Base-by-base conservation (phyloP, 2,329 filamentous ascomycete genomes). In the Zelopaecilomyces penicillatus region DNA sequence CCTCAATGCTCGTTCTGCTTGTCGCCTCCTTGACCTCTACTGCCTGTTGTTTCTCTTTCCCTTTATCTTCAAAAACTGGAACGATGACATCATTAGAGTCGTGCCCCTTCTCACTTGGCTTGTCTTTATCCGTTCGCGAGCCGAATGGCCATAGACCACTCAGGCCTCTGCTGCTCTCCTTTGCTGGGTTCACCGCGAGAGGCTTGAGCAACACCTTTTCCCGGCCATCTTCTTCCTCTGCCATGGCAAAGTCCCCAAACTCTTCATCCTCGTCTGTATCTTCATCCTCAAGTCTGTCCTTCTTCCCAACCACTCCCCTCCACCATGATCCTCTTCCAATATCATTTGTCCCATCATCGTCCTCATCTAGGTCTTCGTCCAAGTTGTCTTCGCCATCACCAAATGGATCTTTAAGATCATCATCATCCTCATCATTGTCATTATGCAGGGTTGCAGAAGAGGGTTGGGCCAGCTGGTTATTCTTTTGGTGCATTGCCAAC, bases 401-500 rank as follows among this genome's bases (percentile, higher is more conserved):
- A 49, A 55, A 83, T 65, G 12, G 65, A 46, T 62, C 59, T 12
- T 63, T 56, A 9, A 57, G 60, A 36, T 68, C 68, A 5, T 65
- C 63, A 3, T 64, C 65, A 27, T 65, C 65, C 27, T 71, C 70
- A 6, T 66, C 61, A 3, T 61, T 62, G 9, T 63, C 61, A 48
- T 67, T 54, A 45, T 64, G 61, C 27, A 65, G 52, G 1, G 65
- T 65, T 2, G 71, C 56, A 2, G 66, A 68, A 8, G 73, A 69
- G 5, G 74, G 67, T 12, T 69, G 66, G 27, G 70, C 65, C 5
- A 72, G 66, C 26, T 69, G 66, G 38, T 65, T 71, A 52, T 80
- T 78, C 62, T 87, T 83, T 53, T 82, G 79, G 52, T 87, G 85
- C 65, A 85, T 78, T 2, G 87, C 79, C 57, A 97, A 74, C 9